Conservation (phyloP, 2,329 filamentous ascomycete species). For the Alternaria incomplexa region DNA sequence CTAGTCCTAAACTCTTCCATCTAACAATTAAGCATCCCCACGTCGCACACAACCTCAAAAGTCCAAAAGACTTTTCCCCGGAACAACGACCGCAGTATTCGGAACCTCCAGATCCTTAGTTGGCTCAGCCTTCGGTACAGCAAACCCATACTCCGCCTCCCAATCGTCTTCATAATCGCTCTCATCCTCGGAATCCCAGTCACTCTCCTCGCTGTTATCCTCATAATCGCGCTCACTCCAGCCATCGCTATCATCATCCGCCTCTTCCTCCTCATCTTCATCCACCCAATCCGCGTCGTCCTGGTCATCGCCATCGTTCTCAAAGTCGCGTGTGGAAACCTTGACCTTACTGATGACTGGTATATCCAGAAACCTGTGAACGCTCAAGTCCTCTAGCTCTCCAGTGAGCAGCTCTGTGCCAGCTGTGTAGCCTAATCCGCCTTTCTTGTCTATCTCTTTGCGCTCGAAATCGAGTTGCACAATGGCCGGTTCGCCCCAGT, state of each 20-base stretch:
- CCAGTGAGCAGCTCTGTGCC: not conserved
- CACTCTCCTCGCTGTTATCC: slow-evolving; percentile 9
- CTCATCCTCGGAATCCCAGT: slow-evolving; percentile 13
- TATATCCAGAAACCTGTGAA: not conserved
- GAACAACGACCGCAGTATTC: not conserved
- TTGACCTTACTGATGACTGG: not conserved
- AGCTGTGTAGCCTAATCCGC: not conserved
- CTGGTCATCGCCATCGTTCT: slow-evolving; percentile 6
- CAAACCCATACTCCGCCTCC: slow-evolving; percentile 11
- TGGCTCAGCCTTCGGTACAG: not conserved
- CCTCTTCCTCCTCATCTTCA: not conserved
- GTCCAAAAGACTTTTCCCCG: slow-evolving; percentile 3
- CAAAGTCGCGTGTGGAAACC: slow-evolving; percentile 1
- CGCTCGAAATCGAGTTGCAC: slow-evolving; percentile 2
- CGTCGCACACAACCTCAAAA: not conserved
- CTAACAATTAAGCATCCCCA: too few relatives aligned
- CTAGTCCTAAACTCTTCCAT: not conserved
- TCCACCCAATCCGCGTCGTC: slow-evolving; percentile 2
- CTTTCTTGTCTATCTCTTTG: not conserved
- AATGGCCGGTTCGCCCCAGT: slow-evolving; percentile 1
- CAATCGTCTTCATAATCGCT: slow-evolving; percentile 16
- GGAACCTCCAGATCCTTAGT: not conserved
- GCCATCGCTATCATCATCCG: not conserved
- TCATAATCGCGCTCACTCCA: slow-evolving; percentile 14
- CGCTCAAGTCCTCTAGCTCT: not conserved